These are phyloP conservation scores for Passalora sequoiae DNA, from an alignment of 2,329 filamentous ascomycete species.

Conservation along the genomic window DNA sequence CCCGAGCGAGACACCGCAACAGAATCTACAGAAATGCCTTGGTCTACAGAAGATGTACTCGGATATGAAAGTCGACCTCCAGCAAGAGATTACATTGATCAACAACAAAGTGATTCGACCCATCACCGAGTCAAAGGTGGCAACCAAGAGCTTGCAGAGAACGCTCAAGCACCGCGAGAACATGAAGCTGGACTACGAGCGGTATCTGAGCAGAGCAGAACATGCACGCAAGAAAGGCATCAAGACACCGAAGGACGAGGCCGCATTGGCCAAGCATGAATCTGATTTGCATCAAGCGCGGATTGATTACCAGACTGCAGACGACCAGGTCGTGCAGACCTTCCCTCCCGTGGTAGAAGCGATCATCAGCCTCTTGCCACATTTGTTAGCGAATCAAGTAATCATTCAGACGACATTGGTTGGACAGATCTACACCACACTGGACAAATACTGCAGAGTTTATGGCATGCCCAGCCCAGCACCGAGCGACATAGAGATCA, in stretches of 20 bases:
- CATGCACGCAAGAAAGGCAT: constrained; percentile 65
- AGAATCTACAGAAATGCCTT: constrained; percentile 59
- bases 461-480: constrained; percentile 66
- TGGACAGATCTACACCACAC: constrained; percentile 69
- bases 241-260: constrained; percentile 68
- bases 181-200: constrained; percentile 75
- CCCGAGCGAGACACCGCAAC: constrained; percentile 56
- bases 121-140: constrained; percentile 63
- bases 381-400: constrained; percentile 64
- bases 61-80: constrained; percentile 65
- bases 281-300: constrained; percentile 59
- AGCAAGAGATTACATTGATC: constrained; percentile 65
- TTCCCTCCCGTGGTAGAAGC: constrained; percentile 68
- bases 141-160: constrained; percentile 68
- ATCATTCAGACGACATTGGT: constrained; percentile 73
- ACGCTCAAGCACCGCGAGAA: constrained; percentile 81
- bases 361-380: constrained; percentile 68
- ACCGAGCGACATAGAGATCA: constrained; percentile 65
- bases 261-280: constrained; percentile 65
- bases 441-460: constrained; percentile 68
- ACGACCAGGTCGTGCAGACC: constrained; percentile 65
- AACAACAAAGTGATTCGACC: constrained; percentile 66
- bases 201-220: constrained; percentile 66
- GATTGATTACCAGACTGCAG: constrained; percentile 68
- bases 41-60: constrained; percentile 62